Base-by-base conservation (phyloP, 805 yeast genomes). In the Zygosaccharomyces siamensis region DNA sequence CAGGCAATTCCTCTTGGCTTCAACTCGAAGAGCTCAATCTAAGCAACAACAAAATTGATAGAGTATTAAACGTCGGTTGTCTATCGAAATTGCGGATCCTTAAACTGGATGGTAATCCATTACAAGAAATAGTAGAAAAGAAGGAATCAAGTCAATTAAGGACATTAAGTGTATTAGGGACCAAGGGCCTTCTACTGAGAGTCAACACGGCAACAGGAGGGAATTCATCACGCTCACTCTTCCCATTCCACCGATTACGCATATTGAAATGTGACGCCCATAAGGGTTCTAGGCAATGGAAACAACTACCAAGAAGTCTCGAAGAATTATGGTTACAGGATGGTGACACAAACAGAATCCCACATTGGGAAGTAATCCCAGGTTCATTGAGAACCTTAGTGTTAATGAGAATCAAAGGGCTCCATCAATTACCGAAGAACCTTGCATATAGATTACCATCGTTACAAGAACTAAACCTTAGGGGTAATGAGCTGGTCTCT, bases 51-150 rank as follows among this genome's bases (percentile, higher is more conserved):
- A 38, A 46, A 8, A 60, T 64, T 18, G 58, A 56, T 2, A 41
- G 45, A 8, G 24, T 64, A 11, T 47, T 47, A n/a, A 61, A 63
- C 51, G 39, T 63, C n/a, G 44, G 47, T 18, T 12, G 40, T 5
- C 51, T 64, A 35, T 48, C 39, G 16, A 50, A 45, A 10, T 48
- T 64, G 28, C 48, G 50, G 12, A 50, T 53, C 5, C 49, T 64
- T 31, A 55, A 40, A 18, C 32, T 64, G 12, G 58, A 63, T 31
- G 58, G 57, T 31, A 63, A 62, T 39, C 60, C 64, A 38, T 36
- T 60, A 20, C 55, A 53, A 36, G 49, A 48, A 33, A 14, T 57
- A 36, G 41, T 39, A 3, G 54, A 50, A 30, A 20, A 26, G 18
- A 36, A 39, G n/a, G 45, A 21, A 14, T 20, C 27, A 11, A 39